Conservation (phyloP, 345 rosid species). For the Gossypium bickii region DNA sequence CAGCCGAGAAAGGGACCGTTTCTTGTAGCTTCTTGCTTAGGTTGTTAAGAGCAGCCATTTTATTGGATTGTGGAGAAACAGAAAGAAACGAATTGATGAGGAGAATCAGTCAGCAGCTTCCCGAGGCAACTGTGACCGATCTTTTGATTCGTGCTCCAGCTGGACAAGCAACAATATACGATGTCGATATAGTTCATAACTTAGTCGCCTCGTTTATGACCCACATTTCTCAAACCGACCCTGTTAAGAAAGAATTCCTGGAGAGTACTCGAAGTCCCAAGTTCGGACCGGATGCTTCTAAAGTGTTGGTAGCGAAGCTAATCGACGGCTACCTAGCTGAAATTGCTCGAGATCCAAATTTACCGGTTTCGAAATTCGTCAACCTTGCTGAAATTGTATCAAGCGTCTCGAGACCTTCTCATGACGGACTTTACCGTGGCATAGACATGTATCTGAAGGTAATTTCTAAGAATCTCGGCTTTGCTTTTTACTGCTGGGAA, state of each 20-base stretch:
- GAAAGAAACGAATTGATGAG: conserved; percentile 43
- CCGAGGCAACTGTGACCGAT: conserved; percentile 44
- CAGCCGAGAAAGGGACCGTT: conserved; percentile 44
- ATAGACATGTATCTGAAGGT: conserved; percentile 79
- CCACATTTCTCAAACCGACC: conserved; percentile 16
- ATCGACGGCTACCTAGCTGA: conserved; percentile 64
- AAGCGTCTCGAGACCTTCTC: conserved; percentile 48
- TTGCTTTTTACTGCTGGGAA: neutral
- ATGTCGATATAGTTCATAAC: conserved; percentile 52
- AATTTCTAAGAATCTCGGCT: neutral
- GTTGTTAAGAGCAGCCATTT: conserved; percentile 40
- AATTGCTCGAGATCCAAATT: conserved; percentile 50
- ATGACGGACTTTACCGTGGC: conserved; percentile 69
- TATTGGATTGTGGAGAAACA: conserved; percentile 47
- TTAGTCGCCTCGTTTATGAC: conserved; percentile 40
- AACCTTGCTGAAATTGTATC: conserved; percentile 41
- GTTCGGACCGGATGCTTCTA: conserved; percentile 36
- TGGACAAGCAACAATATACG: conserved; percentile 37
- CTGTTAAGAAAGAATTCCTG: conserved; percentile 25
- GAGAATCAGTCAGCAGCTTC: conserved; percentile 50
- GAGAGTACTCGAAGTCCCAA: conserved; percentile 26
- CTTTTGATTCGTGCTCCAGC: conserved; percentile 44
- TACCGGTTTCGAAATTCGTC: conserved; percentile 36
- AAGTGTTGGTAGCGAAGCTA: conserved; percentile 47
- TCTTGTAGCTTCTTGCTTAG: conserved; percentile 54